Base-by-base conservation (phyloP, 2,329 filamentous ascomycete species). In the Pseudocercospora pini-densiflorae region DNA sequence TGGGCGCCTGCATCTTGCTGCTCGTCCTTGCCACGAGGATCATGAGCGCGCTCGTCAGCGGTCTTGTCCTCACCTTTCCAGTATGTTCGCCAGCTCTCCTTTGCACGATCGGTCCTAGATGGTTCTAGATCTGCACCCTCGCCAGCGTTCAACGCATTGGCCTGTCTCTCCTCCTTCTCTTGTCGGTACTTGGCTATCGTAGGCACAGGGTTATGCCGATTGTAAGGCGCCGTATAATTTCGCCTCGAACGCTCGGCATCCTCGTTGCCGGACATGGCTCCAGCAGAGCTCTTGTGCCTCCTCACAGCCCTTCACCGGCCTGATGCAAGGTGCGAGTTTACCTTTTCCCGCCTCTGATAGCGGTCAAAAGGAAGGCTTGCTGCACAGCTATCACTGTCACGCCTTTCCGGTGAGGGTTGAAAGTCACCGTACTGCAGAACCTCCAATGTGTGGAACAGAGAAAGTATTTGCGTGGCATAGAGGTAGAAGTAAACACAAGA, bases 141-240 rank as follows among this genome's bases (percentile, higher is more conserved):
- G 23, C 68, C 69, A 14, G 73, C 71, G 7, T 70, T 68, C 53
- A 62, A 67, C 47, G 78, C 79, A 49, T 79, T 74, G 8, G 67
- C 71, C 58, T 74, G 64, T 24, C 81, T 78, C 16, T 78, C 74
- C 57, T 81, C 74, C 73, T 84, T 81, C 71, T 83, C 82, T 66
- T 84, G 76, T 33, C 79, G 79, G 66, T 83, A 84, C 61, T 77
- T 78, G 58, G 80, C 76, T 31, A 84, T 79, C 6, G 82, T 84
- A 2, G 82, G 82, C 40, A 84, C 81, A 21, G 79, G 79, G 61
- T 83, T 78, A 47, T 79, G 77, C 2, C 77, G 74, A 3, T 79
- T 82, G 70, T 84, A 83, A 5, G 81, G 80, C 19, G 77, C 74
- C 57, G 77, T 77, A 74, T 81, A 79, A 65, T 77, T 75, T 31